Percentiles rank a stretch among this genome's conserved stretches.
Evolutionary conservation across 768 basidiomycete species (phyloP).

Genomic region (Hygrophoropsis aurantiaca): DNA sequence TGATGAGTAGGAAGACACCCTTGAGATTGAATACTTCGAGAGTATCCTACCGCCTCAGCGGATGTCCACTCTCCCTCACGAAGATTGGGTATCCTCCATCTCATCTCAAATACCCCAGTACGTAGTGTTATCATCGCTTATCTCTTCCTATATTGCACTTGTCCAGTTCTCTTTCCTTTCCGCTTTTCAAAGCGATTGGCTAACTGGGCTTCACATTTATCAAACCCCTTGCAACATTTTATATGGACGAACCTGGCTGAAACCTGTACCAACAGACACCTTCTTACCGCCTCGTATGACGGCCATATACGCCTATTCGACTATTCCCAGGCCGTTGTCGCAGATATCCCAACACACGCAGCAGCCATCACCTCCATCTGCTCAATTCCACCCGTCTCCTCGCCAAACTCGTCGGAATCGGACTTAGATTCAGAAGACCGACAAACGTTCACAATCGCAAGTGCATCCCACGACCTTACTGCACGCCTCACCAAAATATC

Average conservation of each 20-base stretch:
- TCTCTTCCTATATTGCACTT: too few relatives aligned
- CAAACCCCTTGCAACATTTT: too few relatives aligned
- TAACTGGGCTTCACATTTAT: too few relatives aligned
- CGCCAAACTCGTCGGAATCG: too few relatives aligned
- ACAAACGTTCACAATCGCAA: constrained; percentile 50
- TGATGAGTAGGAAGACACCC: constrained; percentile 71
- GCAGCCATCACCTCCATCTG: constrained; percentile 71
- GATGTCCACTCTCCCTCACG: constrained; percentile 75
- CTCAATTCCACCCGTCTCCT: constrained; percentile 41
- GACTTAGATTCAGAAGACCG: too few relatives aligned
- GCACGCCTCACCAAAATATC: constrained; percentile 48
- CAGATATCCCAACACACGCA: constrained; percentile 50
- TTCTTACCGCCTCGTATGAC: constrained; percentile 82
- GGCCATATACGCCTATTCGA: constrained; percentile 73
- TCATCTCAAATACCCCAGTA: constrained; percentile 61
- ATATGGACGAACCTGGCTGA: too few relatives aligned
- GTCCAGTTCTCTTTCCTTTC: constrained; percentile 4
- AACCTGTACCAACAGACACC: too few relatives aligned
- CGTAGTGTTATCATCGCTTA: constrained; percentile 7
- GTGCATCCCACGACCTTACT: constrained; percentile 78
- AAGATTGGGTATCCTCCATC: constrained; percentile 92
- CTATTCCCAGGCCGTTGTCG: constrained; percentile 58
- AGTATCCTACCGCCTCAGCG: constrained; percentile 85
- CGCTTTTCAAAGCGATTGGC: not conserved
- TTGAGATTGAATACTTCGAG: constrained; percentile 91